A percentile compares a stretch with the other conserved stretches of the same genome.
Conservation (phyloP, 139 green algal genomes). For the Ulvella scutata region DNA sequence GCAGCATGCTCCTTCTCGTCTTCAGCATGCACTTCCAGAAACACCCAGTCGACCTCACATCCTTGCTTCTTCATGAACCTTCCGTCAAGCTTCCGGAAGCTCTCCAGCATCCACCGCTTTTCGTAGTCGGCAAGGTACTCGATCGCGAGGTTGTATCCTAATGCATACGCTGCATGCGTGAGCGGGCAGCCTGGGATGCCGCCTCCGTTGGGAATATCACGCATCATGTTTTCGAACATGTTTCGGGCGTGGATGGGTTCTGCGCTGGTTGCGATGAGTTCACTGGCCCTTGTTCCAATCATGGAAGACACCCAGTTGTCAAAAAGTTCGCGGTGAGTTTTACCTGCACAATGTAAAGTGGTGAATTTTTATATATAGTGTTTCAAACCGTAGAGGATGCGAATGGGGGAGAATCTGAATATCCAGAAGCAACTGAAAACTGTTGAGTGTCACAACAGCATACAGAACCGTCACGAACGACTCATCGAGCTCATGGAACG, state of each 20-base stretch:
- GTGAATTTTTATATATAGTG: too few species aligned
- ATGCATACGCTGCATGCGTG: constrained; percentile 55
- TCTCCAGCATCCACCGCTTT: constrained; percentile 88
- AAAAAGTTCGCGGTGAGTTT: constrained; percentile 76
- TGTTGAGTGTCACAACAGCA: too few species aligned
- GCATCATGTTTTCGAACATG: constrained; percentile 65
- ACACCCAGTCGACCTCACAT: constrained; percentile 63
- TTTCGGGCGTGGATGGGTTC: constrained; percentile 23
- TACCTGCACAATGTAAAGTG: constrained; percentile 21
- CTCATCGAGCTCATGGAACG: too few species aligned
- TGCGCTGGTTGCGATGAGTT: constrained; percentile 30
- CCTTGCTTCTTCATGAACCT: constrained; percentile 24
- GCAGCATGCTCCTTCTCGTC: constrained; percentile 79
- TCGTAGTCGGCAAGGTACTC: constrained; percentile 90
- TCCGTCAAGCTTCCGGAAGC: constrained; percentile 51
- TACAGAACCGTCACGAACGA: too few species aligned
- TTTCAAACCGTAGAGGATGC: too few species aligned
- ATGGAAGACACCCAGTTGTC: constrained; percentile 65
- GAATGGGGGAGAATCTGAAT: too few species aligned
- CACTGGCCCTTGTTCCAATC: constrained; percentile 40
- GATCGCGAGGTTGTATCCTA: constrained; percentile 90
- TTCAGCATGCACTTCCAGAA: constrained; percentile 81
- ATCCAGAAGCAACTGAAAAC: too few species aligned
- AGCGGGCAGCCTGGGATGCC: background rate
- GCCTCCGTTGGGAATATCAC: constrained; percentile 42